phyloP scores from a whole-genome alignment of 2,329 filamentous ascomycete species.

The Penicillium hesseltinei region DNA sequence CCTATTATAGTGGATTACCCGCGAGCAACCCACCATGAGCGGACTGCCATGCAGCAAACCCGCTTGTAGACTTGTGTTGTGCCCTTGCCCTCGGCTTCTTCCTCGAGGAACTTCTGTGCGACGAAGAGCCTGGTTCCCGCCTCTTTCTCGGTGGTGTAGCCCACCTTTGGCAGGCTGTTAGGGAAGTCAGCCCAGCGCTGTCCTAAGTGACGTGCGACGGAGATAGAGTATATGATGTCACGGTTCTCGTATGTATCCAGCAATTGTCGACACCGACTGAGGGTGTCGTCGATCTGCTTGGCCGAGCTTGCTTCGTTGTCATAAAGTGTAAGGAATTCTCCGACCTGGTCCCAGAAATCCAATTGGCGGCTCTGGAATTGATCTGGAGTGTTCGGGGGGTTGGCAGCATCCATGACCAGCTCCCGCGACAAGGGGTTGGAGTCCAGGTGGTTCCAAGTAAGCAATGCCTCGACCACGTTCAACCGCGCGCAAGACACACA shows the following conservation, averaged over 20 bases:
- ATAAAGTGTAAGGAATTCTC: conserved; percentile 66
- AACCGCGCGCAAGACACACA: conserved; percentile 68
- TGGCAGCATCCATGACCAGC: conserved; percentile 43
- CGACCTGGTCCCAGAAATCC: conserved; percentile 80
- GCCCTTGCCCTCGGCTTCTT: conserved; percentile 65
- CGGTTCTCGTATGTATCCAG: conserved; percentile 81
- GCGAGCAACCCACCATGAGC: conserved; percentile 53
- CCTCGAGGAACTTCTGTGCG: conserved; percentile 67
- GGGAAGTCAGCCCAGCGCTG: conserved; percentile 62
- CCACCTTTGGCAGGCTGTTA: conserved; percentile 54
- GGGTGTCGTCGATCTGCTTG: conserved; percentile 63
- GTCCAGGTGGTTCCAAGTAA: conserved; percentile 68
- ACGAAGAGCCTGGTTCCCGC: conserved; percentile 66
- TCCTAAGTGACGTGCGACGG: conserved; percentile 72
- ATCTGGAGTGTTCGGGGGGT: conserved; percentile 43
- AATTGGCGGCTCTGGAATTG: conserved; percentile 61
- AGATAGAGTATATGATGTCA: conserved; percentile 86
- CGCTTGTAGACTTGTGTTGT: conserved; percentile 71
- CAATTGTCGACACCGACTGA: conserved; percentile 65
- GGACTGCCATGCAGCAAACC: conserved; percentile 65
- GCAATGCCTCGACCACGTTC: conserved; percentile 70
- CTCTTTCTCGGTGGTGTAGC: conserved; percentile 65
- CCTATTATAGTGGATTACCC: conserved; percentile 23
- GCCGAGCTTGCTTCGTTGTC: conserved; percentile 55
- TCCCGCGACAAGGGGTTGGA: conserved; percentile 47